These are phyloP conservation scores for Lentinula novae-zelandiae DNA, from an alignment of 1,284 basidiomycete species.

Conservation along the genomic window DNA sequence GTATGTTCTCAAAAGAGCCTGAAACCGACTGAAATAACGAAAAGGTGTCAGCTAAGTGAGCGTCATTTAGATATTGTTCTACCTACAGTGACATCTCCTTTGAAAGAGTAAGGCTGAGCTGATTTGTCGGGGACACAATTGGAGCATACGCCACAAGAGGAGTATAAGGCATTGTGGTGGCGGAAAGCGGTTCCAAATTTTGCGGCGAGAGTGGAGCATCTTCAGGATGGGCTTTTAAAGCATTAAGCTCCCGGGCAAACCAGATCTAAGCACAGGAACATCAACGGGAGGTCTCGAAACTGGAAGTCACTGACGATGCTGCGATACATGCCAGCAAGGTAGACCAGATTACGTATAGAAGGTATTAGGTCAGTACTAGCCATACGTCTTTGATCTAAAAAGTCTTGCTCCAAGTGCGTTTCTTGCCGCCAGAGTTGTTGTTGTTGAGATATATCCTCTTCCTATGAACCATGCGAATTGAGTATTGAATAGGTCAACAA, in stretches of 20 bases:
- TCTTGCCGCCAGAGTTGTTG: slow-evolving; percentile 70
- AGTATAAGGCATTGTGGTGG: slow-evolving; percentile 38
- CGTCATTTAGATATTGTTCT: background rate
- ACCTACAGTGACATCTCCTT: slow-evolving; percentile 84
- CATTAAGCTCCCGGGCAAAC: slow-evolving; percentile 70
- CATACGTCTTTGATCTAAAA: slow-evolving; percentile 53
- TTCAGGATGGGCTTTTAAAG: slow-evolving; percentile 62
- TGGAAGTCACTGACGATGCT: slow-evolving; percentile 66
- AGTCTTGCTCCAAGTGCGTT: slow-evolving; percentile 68
- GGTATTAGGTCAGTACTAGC: slow-evolving; percentile 70
- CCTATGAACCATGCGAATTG: slow-evolving; percentile 25
- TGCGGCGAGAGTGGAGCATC: slow-evolving; percentile 48
- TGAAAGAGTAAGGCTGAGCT: slow-evolving; percentile 74
- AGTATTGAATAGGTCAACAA: background rate
- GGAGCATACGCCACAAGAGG: slow-evolving; percentile 41
- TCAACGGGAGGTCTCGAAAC: background rate
- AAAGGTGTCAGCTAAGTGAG: slow-evolving; percentile 8
- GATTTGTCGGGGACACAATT: slow-evolving; percentile 36
- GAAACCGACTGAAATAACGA: slow-evolving; percentile 66
- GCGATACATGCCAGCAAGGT: slow-evolving; percentile 79
- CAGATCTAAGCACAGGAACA: slow-evolving; percentile 52
- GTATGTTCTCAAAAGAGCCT: slow-evolving; percentile 87
- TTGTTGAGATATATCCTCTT: slow-evolving; percentile 37
- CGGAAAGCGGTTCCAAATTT: slow-evolving; percentile 45
- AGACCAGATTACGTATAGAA: slow-evolving; percentile 72